Percentiles rank a stretch among this genome's conserved stretches.
Conservation (phyloP, 139 green algal species). For the Mychonastes homosphaera region DNA sequence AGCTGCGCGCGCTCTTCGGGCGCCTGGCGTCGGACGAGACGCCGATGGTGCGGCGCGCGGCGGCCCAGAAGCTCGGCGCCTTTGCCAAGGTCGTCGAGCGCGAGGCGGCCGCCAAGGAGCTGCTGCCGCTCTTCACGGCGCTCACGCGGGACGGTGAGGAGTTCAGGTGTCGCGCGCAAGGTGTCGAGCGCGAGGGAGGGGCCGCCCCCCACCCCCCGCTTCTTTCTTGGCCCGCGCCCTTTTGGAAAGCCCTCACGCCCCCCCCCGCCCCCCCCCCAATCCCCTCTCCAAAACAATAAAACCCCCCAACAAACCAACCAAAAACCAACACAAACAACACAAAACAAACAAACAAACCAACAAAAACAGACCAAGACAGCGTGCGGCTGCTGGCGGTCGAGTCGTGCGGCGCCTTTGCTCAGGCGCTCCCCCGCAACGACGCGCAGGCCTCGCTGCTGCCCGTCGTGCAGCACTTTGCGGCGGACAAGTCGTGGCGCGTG, state of each 20-base stretch:
- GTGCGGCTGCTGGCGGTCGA: conserved; percentile 93
- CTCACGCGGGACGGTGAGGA: conserved; percentile 78
- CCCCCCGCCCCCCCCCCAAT: no score
- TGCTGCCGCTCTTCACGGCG: conserved; percentile 80
- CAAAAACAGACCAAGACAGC: conserved; percentile 97
- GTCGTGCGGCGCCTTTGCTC: conserved; percentile 71
- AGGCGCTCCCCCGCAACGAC: conserved; percentile 60
- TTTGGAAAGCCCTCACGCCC: no score
- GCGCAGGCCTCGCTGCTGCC: conserved; percentile 64
- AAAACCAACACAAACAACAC: no score
- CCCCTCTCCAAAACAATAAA: no score
- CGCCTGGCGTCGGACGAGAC: conserved; percentile 92
- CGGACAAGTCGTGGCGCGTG: conserved; percentile 98
- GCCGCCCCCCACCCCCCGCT: no score
- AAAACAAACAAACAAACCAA: no score
- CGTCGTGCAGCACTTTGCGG: conserved; percentile 74
- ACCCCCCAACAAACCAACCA: no score
- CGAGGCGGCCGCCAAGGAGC: conserved; percentile 61
- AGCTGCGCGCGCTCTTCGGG: conserved; percentile 70
- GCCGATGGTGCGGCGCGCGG: conserved; percentile 92
- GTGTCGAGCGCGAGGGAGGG: no score
- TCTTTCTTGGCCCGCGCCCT: no score
- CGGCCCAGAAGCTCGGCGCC: conserved; percentile 73
- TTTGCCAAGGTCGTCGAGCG: conserved; percentile 72
- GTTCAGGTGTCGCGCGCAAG: no score